A percentile compares a stretch with the other conserved stretches of the same genome.
Evolutionary conservation across 2,329 filamentous ascomycete genomes (phyloP).

Genomic region (Fusarium tupiense): DNA sequence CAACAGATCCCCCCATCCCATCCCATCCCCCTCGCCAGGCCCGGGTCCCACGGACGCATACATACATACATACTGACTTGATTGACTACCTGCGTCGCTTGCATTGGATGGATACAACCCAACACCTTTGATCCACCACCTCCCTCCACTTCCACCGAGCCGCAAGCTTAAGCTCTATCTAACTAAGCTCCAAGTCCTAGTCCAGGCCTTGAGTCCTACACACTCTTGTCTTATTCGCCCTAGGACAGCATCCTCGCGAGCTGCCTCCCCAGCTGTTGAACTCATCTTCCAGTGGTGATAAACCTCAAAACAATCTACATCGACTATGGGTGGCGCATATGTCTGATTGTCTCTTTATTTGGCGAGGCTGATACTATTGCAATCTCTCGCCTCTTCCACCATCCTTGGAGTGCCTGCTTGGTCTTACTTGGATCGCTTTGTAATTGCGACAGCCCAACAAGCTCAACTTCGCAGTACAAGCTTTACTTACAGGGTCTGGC

Average conservation of each 20-base stretch:
- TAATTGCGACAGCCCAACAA: not conserved
- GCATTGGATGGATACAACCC: conserved; percentile 13
- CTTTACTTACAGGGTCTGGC: not conserved
- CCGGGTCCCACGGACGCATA: not conserved
- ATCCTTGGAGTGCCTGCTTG: not conserved
- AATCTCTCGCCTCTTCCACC: conserved; percentile 14
- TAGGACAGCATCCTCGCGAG: conserved; percentile 39
- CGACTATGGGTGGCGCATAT: conserved; percentile 40
- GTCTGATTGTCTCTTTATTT: not conserved
- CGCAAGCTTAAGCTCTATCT: conserved; percentile 38
- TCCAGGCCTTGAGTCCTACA: conserved; percentile 45
- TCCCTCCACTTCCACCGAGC: conserved; percentile 24
- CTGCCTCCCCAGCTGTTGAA: conserved; percentile 40
- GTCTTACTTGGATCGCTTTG: not conserved
- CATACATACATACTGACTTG: not conserved
- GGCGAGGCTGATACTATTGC: not conserved
- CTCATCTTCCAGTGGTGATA: conserved; percentile 22
- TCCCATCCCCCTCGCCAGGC: not conserved
- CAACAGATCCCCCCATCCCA: not conserved
- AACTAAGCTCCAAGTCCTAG: conserved; percentile 38
- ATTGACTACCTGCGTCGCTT: conserved; percentile 12
- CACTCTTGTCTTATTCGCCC: conserved; percentile 42
- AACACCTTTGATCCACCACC: not conserved
- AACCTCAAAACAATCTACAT: conserved; percentile 36
- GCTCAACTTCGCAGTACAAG: not conserved